A percentile compares a stretch with the other conserved stretches of the same genome.
These are phyloP conservation scores for Teratosphaeria nubilosa DNA, from an alignment of 2,329 filamentous ascomycete genomes.

Conservation along the genomic window DNA sequence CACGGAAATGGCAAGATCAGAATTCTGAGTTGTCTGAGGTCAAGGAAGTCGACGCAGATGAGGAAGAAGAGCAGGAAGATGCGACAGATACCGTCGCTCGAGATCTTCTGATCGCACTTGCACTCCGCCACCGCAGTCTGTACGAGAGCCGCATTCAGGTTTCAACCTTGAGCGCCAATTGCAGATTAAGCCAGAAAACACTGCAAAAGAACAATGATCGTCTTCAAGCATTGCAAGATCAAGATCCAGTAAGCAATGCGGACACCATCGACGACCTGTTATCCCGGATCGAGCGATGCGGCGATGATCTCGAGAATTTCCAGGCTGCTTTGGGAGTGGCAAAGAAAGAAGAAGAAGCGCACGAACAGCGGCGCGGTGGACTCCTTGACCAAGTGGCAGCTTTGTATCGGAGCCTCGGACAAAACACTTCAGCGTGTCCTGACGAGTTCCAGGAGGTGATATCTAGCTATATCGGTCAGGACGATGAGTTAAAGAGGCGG, in stretches of 20 bases:
- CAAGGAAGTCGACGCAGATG: not conserved
- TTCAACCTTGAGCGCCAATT: not conserved
- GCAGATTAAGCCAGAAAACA: not conserved
- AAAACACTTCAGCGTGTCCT: not conserved
- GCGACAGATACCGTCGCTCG: not conserved
- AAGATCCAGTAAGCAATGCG: not conserved
- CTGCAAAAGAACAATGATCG: not conserved
- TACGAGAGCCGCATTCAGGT: not conserved
- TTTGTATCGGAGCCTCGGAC: not conserved
- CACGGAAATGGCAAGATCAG: not conserved
- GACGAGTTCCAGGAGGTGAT: not conserved
- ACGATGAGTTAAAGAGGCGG: not conserved
- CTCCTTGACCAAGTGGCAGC: not conserved
- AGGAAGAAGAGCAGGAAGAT: not conserved
- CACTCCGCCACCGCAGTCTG: not conserved
- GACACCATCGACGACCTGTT: not conserved
- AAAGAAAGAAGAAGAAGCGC: not conserved
- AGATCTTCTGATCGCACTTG: not conserved
- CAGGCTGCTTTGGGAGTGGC: not conserved
- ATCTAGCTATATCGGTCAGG: not conserved
- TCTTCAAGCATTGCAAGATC: not conserved
- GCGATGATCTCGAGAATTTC: not conserved
- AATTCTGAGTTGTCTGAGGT: not conserved
- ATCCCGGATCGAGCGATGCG: not conserved
- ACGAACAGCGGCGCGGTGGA: not conserved